These are phyloP conservation scores for Blastobotrys elegans DNA, from an alignment of 1,139 yeast genomes.

Conservation along the genomic window DNA sequence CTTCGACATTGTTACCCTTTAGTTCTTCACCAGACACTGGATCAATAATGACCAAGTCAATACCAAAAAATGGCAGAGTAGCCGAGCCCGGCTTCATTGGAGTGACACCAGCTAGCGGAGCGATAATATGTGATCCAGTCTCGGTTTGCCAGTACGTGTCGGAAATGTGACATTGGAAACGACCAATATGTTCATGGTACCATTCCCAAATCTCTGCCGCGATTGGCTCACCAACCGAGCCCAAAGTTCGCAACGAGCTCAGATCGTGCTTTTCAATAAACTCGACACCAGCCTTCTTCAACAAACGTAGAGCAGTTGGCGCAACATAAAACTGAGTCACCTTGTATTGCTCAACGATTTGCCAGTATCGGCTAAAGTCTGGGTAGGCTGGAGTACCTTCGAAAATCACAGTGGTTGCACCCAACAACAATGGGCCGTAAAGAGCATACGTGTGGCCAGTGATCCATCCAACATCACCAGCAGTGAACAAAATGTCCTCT, in stretches of 20 bases:
- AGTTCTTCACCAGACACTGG: slow-evolving; percentile 85
- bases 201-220: slow-evolving; percentile 99
- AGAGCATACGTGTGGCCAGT: slow-evolving; percentile 97
- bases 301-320: slow-evolving; percentile 93
- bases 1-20: slow-evolving; percentile 88
- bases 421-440: slow-evolving; percentile 86
- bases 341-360: slow-evolving; percentile 85
- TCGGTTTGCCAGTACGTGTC: slow-evolving; percentile 99
- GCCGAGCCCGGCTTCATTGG: slow-evolving; percentile 99
- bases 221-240: slow-evolving; percentile 98
- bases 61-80: slow-evolving; percentile 93
- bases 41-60: slow-evolving; percentile 83
- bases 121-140: slow-evolving; percentile 92
- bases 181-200: slow-evolving; percentile 91
- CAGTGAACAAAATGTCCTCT: slow-evolving; percentile 87
- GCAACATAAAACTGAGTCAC: slow-evolving; percentile 98
- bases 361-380: slow-evolving; percentile 95
- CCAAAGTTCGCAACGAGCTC: slow-evolving; percentile 86
- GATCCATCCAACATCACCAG: slow-evolving; percentile 99
- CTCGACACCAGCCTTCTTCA: slow-evolving; percentile 93
- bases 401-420: slow-evolving; percentile 87
- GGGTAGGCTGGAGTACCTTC: slow-evolving; percentile 99
- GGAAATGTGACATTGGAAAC: slow-evolving; percentile 75
- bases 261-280: slow-evolving; percentile 83
- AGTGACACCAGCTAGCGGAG: slow-evolving; percentile 90